Evolutionary conservation across 2,329 filamentous ascomycete species (phyloP), one percentile per base, ranked within the genome.

Genomic region (Ophiosphaerella herpotricha): DNA sequence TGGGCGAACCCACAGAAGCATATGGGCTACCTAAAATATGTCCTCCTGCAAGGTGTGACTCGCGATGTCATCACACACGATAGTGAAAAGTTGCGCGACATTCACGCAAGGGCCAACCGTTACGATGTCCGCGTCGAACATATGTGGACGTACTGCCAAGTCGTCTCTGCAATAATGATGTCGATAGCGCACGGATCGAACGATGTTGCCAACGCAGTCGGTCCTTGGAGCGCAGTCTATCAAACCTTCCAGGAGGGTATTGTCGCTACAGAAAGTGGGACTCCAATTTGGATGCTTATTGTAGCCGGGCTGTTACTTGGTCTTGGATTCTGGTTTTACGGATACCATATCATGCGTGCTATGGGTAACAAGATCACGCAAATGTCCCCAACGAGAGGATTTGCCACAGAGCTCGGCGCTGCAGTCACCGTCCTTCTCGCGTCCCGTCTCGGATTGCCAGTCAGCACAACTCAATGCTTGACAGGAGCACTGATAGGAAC

Each of bases 401-500:
- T 76, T 58, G 89, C 86, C 44, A 90, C 90, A 87, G 88, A 91
- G 70, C 82, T 90, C 80, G 88, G 87, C 31, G 87, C 88, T 37
- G 86, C 88, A 60, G 84, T 90, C 61, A 90, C 88, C 8, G 83
- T 90, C 48, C 82, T 90, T 13, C 72, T 91, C 66, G 88, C 88
- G 77, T 88, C 85, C 0, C 87, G 89, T 66, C 88, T 80, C 77
- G 82, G 80, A 2, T 83, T 91, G 0, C 88, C 88, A 29, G 87
- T 90, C 14, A 90, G 86, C 0, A 91, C 67, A 2, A 63, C 66
- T 18, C 61, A 64, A 87, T 90, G 87, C 70, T 89, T 91, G 72
- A 90, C 87, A 5, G 88, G 88, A 40, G 87, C 87, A 18, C 90
- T 86, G 0, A 84, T 90, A 31, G 88, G 88, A 43, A 88, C 90